Conservation (phyloP, 257 asterid genomes). For the Scutellaria barbata region DNA sequence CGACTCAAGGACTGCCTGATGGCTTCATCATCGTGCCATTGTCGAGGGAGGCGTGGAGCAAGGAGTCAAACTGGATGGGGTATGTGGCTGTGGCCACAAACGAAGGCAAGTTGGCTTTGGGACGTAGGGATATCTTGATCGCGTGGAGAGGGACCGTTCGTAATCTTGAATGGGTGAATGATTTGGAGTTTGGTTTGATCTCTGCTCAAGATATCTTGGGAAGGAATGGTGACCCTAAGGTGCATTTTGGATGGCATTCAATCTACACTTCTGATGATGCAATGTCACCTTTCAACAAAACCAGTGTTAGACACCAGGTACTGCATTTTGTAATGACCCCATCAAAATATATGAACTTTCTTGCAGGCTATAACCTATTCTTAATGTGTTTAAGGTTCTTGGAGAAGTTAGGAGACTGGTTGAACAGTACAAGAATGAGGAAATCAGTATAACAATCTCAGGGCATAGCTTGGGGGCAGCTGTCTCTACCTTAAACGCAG, state of each 20-base stretch:
- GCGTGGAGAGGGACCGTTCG: constrained; percentile 81
- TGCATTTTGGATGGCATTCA: constrained; percentile 79
- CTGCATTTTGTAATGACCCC: neutral
- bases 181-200: constrained; percentile 50
- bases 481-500: constrained; percentile 52
- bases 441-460: constrained; percentile 39
- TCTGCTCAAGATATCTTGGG: constrained; percentile 66
- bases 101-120: constrained; percentile 60
- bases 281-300: constrained; percentile 56
- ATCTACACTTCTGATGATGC: constrained; percentile 67
- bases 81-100: constrained; percentile 81
- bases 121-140: constrained; percentile 74
- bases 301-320: constrained; percentile 73
- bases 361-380: neutral
- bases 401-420: constrained; percentile 43
- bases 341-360: neutral
- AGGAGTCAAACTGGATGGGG: constrained; percentile 86
- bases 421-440: constrained; percentile 39
- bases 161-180: constrained; percentile 77
- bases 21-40: constrained; percentile 57
- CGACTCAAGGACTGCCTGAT: constrained; percentile 45
- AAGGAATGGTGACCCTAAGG: constrained; percentile 42
- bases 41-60: constrained; percentile 75
- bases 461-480: constrained; percentile 48
- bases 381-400: constrained; percentile 38